Conservation (phyloP, 208 protist genomes). For the Trypanosoma vivax region DNA sequence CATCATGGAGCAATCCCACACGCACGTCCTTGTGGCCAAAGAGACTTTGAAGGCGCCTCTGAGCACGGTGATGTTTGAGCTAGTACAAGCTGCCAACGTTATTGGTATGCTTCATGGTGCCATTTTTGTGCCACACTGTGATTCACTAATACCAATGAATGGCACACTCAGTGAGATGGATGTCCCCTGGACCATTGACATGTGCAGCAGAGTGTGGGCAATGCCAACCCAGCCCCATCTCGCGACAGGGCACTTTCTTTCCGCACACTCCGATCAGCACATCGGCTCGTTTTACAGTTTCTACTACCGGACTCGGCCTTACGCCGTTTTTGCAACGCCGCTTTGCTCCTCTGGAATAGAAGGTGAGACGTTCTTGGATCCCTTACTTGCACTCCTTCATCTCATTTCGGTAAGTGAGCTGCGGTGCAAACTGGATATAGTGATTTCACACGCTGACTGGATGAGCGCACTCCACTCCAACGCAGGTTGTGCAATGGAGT, state of each 20-base stretch:
- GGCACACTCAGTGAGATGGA: constrained; percentile 30
- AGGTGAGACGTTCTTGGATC: constrained; percentile 52
- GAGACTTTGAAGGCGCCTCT: constrained; percentile 26
- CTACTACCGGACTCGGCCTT: constrained; percentile 57
- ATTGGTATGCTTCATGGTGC: constrained; percentile 60
- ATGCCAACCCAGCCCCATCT: constrained; percentile 43
- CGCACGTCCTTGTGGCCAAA: constrained; percentile 24
- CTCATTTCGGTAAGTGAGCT: constrained; percentile 50
- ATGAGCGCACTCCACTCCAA: constrained; percentile 42
- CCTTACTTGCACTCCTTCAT: constrained; percentile 50
- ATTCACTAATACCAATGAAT: constrained; percentile 48
- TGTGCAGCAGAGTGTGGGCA: constrained; percentile 33
- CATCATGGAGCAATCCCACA: constrained; percentile 29
- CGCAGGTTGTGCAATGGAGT: constrained; percentile 24
- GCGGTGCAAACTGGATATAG: constrained; percentile 36
- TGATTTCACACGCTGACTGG: constrained; percentile 73
- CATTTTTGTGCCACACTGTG: constrained; percentile 26
- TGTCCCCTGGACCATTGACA: constrained; percentile 41
- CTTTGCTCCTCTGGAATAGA: constrained; percentile 21
- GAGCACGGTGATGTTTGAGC: constrained; percentile 25
- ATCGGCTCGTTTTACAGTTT: constrained; percentile 63
- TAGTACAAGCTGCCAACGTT: constrained; percentile 40
- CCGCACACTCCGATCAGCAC: constrained; percentile 32
- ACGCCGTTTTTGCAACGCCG: constrained; percentile 50
- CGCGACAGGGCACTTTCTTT: constrained; percentile 43